Conservation (phyloP, 2,329 filamentous ascomycete genomes). For the Helotiales sp. region DNA sequence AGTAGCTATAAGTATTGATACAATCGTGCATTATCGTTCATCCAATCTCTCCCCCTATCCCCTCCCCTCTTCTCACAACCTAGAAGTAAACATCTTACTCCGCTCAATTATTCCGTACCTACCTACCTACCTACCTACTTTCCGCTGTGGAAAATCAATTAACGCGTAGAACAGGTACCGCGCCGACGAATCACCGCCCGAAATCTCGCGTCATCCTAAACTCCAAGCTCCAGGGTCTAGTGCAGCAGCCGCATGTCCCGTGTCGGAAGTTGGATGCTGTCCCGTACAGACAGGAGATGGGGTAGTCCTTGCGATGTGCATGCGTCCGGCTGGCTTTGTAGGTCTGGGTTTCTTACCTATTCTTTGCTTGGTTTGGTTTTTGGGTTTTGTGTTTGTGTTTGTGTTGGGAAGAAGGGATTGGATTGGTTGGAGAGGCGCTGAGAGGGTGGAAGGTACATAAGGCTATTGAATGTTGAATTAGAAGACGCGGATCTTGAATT, state of each 20-base stretch:
- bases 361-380: neutral
- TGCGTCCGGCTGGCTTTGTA: neutral
- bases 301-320: neutral
- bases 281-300: neutral
- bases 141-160: neutral
- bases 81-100: neutral
- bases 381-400: neutral
- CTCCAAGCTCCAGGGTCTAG: too few species aligned
- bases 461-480: neutral
- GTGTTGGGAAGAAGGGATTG: neutral
- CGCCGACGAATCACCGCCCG: neutral
- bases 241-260: neutral
- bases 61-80: neutral
- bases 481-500: too few species aligned
- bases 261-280: neutral
- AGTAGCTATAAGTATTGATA: too few species aligned
- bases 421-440: slow-evolving; percentile 3
- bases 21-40: slow-evolving; percentile 5
- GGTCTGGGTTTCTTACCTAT: neutral
- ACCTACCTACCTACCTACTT: too few species aligned
- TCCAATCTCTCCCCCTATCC: neutral
- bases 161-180: neutral
- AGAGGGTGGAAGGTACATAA: neutral
- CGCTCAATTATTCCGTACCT: neutral
- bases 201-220: neutral